A percentile compares a stretch with the other conserved stretches of the same genome.
phyloP scores from a whole-genome alignment of 2,329 filamentous ascomycete genomes.

The Colletotrichum gigasporum region DNA sequence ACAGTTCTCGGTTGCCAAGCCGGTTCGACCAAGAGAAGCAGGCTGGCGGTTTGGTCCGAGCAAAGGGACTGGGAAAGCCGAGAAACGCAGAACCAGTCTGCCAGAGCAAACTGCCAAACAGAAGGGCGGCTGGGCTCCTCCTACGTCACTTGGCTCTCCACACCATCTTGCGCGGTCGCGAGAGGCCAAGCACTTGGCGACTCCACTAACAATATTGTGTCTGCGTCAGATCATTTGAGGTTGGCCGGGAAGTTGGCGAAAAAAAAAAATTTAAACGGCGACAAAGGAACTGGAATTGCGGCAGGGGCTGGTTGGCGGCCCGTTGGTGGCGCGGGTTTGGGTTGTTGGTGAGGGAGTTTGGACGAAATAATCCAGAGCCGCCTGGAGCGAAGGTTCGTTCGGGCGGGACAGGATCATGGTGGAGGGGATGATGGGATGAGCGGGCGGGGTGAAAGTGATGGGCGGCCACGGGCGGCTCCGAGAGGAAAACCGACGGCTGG shows the following conservation, averaged over 20 bases:
- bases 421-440: conserved; percentile 4
- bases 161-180: conserved; percentile 28
- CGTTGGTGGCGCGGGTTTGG: too few relatives aligned
- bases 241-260: background rate
- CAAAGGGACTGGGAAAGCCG: background rate
- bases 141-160: conserved; percentile 30
- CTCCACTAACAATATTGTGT: conserved; percentile 23
- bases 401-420: background rate
- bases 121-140: conserved; percentile 11
- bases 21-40: conserved; percentile 1
- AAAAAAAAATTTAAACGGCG: background rate
- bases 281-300: background rate
- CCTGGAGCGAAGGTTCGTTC: conserved; percentile 12
- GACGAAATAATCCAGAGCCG: background rate
- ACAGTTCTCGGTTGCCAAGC: conserved; percentile 18
- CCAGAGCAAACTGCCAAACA: background rate
- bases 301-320: background rate
- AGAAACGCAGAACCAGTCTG: background rate
- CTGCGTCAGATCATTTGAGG: conserved; percentile 15
- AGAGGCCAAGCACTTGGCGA: conserved; percentile 30
- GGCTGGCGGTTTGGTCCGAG: conserved; percentile 17
- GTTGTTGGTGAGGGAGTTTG: background rate
- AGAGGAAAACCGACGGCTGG: conserved; percentile 18
- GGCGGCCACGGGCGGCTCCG: conserved; percentile 5
- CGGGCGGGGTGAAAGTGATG: background rate